Percentiles rank a stretch among this genome's conserved stretches.
phyloP scores from a whole-genome alignment of 2,329 filamentous ascomycete species.

The Boeremia exigua region DNA sequence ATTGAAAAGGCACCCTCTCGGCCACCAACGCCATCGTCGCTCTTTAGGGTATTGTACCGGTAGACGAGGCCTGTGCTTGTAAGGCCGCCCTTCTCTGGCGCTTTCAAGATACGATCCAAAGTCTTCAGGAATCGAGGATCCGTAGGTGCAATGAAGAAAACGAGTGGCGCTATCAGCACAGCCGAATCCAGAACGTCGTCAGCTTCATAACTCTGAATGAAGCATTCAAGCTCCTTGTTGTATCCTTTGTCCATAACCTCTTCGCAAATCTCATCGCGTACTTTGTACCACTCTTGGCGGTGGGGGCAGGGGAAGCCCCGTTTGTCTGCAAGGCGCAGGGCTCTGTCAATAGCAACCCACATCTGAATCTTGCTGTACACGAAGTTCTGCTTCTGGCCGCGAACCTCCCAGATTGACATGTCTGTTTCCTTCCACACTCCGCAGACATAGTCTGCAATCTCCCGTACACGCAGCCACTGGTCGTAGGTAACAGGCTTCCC shows the following conservation, averaged over 20 bases:
- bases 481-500: conserved; percentile 78
- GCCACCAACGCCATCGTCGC: conserved; percentile 76
- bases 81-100: conserved; percentile 76
- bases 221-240: conserved; percentile 71
- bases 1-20: conserved; percentile 79
- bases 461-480: conserved; percentile 73
- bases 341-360: conserved; percentile 81
- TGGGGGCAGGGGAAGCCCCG: conserved; percentile 77
- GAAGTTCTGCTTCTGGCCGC: conserved; percentile 77
- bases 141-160: conserved; percentile 80
- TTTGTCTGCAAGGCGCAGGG: conserved; percentile 75
- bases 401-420: conserved; percentile 85
- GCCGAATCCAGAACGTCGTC: conserved; percentile 74
- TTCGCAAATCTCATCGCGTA: conserved; percentile 73
- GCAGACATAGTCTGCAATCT: conserved; percentile 73
- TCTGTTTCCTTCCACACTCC: conserved; percentile 70
- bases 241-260: conserved; percentile 81
- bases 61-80: conserved; percentile 78
- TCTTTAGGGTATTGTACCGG: conserved; percentile 72
- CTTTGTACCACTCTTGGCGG: conserved; percentile 68
- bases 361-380: conserved; percentile 84
- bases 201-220: conserved; percentile 78
- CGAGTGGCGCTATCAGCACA: conserved; percentile 76
- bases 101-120: conserved; percentile 72
- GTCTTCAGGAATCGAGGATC: conserved; percentile 77